Evolutionary conservation across 176 grass and related monocot species (phyloP).

Genomic region (Carex pumila): DNA sequence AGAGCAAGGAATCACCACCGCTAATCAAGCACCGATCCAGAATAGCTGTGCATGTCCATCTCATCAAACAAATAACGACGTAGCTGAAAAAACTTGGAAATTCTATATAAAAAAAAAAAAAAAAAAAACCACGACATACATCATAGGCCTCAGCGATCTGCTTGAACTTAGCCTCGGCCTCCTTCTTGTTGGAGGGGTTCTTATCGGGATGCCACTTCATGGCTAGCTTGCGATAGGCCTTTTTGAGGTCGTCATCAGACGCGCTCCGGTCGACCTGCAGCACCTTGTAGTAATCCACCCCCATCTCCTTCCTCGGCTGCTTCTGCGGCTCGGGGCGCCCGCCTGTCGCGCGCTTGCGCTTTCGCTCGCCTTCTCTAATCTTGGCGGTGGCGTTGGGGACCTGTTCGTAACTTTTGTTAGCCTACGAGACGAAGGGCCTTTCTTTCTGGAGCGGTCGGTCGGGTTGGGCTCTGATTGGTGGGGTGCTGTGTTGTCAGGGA

Average conservation of each 20-base stretch:
- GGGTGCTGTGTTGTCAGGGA: background rate
- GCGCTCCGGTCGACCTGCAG: slow-evolving; percentile 45
- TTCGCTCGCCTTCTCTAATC: slow-evolving; percentile 24
- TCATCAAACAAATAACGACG: background rate
- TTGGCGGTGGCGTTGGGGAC: background rate
- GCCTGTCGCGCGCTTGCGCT: slow-evolving; percentile 16
- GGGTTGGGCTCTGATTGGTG: background rate
- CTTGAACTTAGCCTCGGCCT: slow-evolving; percentile 82
- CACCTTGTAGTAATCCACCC: slow-evolving; percentile 66
- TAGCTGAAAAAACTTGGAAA: background rate
- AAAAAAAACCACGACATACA: slow-evolving; percentile 15
- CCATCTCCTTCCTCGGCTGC: slow-evolving; percentile 27
- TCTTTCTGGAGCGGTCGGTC: background rate
- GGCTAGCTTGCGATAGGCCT: slow-evolving; percentile 67
- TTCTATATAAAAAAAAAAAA: background rate
- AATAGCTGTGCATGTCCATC: slow-evolving; percentile 13
- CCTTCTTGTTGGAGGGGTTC: slow-evolving; percentile 63
- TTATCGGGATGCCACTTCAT: slow-evolving; percentile 89
- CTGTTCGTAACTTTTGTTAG: background rate
- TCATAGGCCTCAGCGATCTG: slow-evolving; percentile 83
- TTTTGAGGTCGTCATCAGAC: slow-evolving; percentile 65
- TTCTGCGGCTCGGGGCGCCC: background rate
- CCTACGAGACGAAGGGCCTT: background rate
- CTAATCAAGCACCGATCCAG: background rate
- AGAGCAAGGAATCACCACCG: background rate